phyloP scores from a whole-genome alignment of 192 early-diverging fungal genomes.

The Dimargaris cristalligena region DNA sequence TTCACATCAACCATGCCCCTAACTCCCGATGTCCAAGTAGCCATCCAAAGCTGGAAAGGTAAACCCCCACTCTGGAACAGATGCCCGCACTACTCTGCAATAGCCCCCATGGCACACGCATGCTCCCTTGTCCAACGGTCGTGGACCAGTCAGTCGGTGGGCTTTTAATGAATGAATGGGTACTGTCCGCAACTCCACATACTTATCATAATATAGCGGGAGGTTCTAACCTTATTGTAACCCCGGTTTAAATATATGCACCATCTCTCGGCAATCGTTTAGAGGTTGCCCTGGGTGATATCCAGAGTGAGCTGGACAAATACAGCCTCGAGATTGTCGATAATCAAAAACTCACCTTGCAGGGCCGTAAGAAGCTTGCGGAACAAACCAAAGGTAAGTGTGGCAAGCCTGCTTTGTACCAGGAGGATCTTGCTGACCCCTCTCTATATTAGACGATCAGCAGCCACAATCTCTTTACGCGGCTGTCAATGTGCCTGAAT shows the following conservation, averaged over 20 bases:
- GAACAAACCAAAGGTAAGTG: slow-evolving; percentile 66
- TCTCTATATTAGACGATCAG: not conserved
- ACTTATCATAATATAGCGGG: not conserved
- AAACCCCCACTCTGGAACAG: not conserved
- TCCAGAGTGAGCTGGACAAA: slow-evolving; percentile 59
- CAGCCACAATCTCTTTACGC: not conserved
- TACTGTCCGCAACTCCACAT: too few species aligned
- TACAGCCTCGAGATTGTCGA: slow-evolving; percentile 65
- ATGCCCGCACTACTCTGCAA: not conserved
- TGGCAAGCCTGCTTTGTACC: too few species aligned
- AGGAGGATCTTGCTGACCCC: not conserved
- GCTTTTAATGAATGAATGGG: too few species aligned
- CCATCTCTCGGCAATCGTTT: not conserved
- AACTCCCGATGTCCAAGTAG: not conserved
- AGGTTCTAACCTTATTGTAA: not conserved
- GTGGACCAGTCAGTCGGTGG: too few species aligned
- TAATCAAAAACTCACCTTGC: slow-evolving; percentile 63
- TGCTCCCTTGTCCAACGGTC: not conserved
- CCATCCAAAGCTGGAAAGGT: not conserved
- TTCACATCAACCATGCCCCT: slow-evolving; percentile 1
- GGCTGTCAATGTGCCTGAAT: not conserved
- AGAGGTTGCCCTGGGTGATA: slow-evolving; percentile 37
- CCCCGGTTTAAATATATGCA: not conserved
- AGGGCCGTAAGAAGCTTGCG: slow-evolving; percentile 62
- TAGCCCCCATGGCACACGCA: not conserved